Conservation (phyloP, 805 yeast genomes). For the Metschnikowia cubensis region DNA sequence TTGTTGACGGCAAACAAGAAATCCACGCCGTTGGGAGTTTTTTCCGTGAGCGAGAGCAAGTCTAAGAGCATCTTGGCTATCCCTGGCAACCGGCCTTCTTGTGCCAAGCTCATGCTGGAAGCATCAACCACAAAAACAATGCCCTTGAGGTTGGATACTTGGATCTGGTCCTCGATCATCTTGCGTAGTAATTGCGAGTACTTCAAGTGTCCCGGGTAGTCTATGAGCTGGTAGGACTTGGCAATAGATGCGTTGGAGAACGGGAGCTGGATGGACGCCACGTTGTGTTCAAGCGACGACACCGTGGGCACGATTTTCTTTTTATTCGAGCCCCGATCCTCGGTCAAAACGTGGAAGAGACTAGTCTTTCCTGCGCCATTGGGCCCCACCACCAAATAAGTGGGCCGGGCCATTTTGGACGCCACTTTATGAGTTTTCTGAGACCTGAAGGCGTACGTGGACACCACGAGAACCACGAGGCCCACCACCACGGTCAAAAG, state of each 20-base stretch:
- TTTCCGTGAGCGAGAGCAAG: constrained; percentile 60
- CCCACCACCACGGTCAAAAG: constrained; percentile 16
- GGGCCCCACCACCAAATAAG: constrained; percentile 63
- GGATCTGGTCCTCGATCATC: constrained; percentile 39
- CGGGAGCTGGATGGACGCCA: constrained; percentile 29
- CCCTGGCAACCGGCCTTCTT: constrained; percentile 24
- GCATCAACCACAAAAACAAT: constrained; percentile 77
- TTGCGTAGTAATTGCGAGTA: constrained; percentile 56
- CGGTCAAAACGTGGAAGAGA: constrained; percentile 37
- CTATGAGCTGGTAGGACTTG: constrained; percentile 52
- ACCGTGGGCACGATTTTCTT: constrained; percentile 22
- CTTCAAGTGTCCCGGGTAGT: constrained; percentile 87
- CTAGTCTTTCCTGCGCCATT: constrained; percentile 65
- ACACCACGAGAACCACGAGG: constrained; percentile 11
- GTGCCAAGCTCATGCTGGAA: constrained; percentile 49
- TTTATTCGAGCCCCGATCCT: constrained; percentile 4
- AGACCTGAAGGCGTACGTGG: constrained; percentile 7
- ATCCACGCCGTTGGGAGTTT: constrained; percentile 64
- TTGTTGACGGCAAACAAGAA: constrained; percentile 80
- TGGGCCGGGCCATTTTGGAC: constrained; percentile 39
- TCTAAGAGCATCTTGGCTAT: constrained; percentile 59
- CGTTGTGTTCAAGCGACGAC: constrained; percentile 37
- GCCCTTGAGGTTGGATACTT: constrained; percentile 51
- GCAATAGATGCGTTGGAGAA: constrained; percentile 32
- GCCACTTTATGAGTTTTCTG: not conserved